These are phyloP conservation scores for Tetrahymena borealis DNA, from an alignment of 73 alveolate genomes.

Conservation along the genomic window DNA sequence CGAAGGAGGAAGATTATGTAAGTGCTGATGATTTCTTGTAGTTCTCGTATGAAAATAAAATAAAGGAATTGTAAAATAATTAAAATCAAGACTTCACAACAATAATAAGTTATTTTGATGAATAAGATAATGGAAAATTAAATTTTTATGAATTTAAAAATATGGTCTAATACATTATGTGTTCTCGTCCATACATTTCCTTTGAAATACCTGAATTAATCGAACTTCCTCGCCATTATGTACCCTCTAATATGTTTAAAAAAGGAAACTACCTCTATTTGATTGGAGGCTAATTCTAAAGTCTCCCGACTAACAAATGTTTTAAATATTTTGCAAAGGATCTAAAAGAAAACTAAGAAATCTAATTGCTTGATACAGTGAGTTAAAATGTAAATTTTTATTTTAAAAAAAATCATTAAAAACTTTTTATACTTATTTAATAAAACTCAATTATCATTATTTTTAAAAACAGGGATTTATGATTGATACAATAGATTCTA, in stretches of 20 bases:
- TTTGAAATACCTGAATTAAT: background rate
- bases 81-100: background rate
- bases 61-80: background rate
- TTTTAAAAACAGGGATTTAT: background rate
- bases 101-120: background rate
- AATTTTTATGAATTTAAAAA: background rate
- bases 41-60: background rate
- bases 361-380: background rate
- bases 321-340: background rate
- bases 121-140: background rate
- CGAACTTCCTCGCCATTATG: background rate
- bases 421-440: background rate
- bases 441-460: too few species aligned
- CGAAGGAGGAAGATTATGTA: background rate
- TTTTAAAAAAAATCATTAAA: background rate
- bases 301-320: background rate
- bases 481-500: background rate
- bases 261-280: background rate
- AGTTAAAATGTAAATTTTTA: background rate
- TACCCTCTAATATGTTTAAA: background rate
- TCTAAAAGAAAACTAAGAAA: background rate
- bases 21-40: background rate
- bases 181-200: background rate
- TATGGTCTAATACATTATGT: background rate
- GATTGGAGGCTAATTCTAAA: background rate